Percentiles rank a stretch among this genome's conserved stretches.
phyloP scores from a whole-genome alignment of 495 filamentous ascomycete species.

The Xylaria longipes region DNA sequence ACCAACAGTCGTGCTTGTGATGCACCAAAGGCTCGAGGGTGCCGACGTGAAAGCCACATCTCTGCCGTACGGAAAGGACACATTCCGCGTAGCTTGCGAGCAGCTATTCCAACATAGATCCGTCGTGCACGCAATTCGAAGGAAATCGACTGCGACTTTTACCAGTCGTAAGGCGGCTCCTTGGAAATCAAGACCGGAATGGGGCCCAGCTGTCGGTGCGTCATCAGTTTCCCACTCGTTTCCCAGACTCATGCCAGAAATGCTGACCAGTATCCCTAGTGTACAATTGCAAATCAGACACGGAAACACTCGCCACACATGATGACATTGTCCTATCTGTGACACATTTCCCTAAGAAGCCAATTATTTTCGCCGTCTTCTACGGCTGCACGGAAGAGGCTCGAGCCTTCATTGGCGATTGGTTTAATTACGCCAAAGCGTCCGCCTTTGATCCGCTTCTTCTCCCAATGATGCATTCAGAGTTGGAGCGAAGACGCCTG shows the following conservation, averaged over 20 bases:
- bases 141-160: conserved; percentile 16
- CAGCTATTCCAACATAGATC: conserved; percentile 28
- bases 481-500: conserved; percentile 24
- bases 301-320: neutral
- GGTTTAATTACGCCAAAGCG: neutral
- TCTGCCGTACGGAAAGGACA: conserved; percentile 15
- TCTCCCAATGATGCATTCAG: conserved; percentile 25
- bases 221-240: neutral
- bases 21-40: conserved; percentile 16
- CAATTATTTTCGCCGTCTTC: conserved; percentile 20
- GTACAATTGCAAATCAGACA: conserved; percentile 29
- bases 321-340: conserved; percentile 24
- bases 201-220: conserved; percentile 27
- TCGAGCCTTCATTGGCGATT: neutral
- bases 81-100: conserved; percentile 2
- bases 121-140: neutral
- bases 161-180: neutral
- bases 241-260: neutral
- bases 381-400: conserved; percentile 25
- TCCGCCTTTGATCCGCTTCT: conserved; percentile 18
- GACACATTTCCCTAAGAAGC: conserved; percentile 23
- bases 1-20: conserved; percentile 13
- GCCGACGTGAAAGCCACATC: conserved; percentile 5
- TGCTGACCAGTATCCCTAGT: conserved; percentile 15
- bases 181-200: conserved; percentile 9